Conservation (phyloP, 345 rosid genomes). For the Syzygium aromaticum region DNA sequence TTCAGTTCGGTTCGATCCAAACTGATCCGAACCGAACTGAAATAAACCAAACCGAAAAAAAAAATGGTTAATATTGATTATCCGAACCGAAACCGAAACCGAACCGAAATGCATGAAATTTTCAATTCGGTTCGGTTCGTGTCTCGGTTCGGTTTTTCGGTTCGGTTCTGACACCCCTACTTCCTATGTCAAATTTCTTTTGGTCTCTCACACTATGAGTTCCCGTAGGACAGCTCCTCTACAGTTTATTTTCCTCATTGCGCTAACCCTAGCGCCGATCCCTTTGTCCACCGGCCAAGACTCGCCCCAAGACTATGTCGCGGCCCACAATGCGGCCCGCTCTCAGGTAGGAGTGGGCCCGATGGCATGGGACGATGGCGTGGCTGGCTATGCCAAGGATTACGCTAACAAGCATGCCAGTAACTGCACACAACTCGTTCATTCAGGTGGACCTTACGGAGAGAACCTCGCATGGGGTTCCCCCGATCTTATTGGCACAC, state of each 20-base stretch:
- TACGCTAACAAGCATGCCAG: not conserved
- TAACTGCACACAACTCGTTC: not conserved
- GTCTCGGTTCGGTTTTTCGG: no score
- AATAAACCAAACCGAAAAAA: no score
- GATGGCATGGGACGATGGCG: not conserved
- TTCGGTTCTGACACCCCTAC: no score
- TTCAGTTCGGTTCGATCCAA: no score
- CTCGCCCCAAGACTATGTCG: not conserved
- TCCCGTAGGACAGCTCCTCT: not conserved
- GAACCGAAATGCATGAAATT: no score
- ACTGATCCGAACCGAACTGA: no score
- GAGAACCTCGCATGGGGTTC: not conserved
- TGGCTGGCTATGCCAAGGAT: not conserved
- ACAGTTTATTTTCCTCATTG: not conserved
- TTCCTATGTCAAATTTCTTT: not conserved
- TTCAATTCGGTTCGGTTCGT: no score
- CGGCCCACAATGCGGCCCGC: not conserved
- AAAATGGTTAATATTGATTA: no score
- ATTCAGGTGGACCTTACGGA: not conserved
- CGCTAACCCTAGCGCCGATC: not conserved
- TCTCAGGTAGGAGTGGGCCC: not conserved
- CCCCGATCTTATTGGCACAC: not conserved
- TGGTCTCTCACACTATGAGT: not conserved
- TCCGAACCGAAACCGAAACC: no score
- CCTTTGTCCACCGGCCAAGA: not conserved